Evolutionary conservation across 192 early-diverging fungal genomes (phyloP).

Genomic region (Physocladia obscura): DNA sequence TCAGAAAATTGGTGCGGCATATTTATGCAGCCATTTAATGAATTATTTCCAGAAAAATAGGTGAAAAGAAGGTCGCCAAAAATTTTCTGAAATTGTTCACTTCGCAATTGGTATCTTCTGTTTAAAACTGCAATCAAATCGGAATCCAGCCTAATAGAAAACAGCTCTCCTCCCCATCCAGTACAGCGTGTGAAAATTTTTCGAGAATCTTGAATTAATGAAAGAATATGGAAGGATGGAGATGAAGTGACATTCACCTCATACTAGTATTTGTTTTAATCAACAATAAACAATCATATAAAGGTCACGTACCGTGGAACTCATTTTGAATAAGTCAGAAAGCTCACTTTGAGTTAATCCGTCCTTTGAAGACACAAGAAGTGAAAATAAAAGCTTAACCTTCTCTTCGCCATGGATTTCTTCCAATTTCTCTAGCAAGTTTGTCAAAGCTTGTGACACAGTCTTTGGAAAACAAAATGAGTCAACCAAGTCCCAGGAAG

Average conservation of each 20-base stretch:
- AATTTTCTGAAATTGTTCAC: no score
- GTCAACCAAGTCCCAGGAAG: background rate
- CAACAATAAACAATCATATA: background rate
- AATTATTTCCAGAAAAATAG: no score
- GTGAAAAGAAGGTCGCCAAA: no score
- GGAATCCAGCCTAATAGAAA: constrained; percentile 4
- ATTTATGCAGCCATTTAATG: no score
- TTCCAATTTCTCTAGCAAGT: background rate
- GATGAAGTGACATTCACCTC: background rate
- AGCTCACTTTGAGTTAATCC: constrained; percentile 21
- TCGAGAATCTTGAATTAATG: background rate
- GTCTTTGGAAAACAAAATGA: background rate
- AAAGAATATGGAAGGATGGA: background rate
- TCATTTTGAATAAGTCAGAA: background rate
- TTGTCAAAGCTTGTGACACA: background rate
- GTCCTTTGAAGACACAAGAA: background rate
- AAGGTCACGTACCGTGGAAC: background rate
- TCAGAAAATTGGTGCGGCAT: no score
- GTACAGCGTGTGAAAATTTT: background rate
- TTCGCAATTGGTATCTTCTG: constrained; percentile 6
- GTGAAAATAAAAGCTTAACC: background rate
- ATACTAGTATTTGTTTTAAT: no score
- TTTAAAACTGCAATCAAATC: constrained; percentile 1
- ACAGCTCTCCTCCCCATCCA: constrained; percentile 22
- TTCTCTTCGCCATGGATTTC: background rate